phyloP scores from a whole-genome alignment of 2,329 filamentous ascomycete genomes.

The Microdochium paspali region DNA sequence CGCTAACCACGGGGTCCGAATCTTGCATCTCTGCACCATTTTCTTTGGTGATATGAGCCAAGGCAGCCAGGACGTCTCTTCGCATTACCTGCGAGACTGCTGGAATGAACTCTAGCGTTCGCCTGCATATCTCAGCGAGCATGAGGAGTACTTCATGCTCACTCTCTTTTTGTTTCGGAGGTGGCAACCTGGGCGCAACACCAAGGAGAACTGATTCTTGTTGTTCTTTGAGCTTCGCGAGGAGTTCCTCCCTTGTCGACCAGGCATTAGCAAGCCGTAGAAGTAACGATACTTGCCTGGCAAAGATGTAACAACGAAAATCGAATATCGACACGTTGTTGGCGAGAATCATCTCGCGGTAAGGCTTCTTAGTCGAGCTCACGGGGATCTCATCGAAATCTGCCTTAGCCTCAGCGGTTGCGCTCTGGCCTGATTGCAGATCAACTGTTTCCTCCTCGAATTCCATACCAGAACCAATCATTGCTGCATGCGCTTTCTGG shows the following conservation, averaged over 20 bases:
- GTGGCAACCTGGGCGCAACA: constrained; percentile 41
- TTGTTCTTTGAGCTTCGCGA: constrained; percentile 53
- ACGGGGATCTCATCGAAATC: constrained; percentile 49
- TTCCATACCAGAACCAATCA: constrained; percentile 22
- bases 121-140: constrained; percentile 77
- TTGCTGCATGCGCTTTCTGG: constrained; percentile 37
- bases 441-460: constrained; percentile 35
- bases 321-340: constrained; percentile 97
- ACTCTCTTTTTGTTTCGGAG: constrained; percentile 37
- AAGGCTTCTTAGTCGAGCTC: constrained; percentile 63
- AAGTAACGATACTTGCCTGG: constrained; percentile 74
- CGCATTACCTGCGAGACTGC: constrained; percentile 71
- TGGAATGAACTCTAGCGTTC: constrained; percentile 77
- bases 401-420: constrained; percentile 19
- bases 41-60: constrained; percentile 31
- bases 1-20: constrained; percentile 28
- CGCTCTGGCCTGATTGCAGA: constrained; percentile 32
- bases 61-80: constrained; percentile 61
- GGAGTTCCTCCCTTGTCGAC: constrained; percentile 51
- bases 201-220: constrained; percentile 48
- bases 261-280: constrained; percentile 71
- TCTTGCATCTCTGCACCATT: constrained; percentile 16
- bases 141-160: constrained; percentile 67
- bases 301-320: constrained; percentile 89
- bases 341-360: constrained; percentile 82